Base-by-base conservation (phyloP, 805 yeast genomes). In the Metschnikowia santaceciliae region DNA sequence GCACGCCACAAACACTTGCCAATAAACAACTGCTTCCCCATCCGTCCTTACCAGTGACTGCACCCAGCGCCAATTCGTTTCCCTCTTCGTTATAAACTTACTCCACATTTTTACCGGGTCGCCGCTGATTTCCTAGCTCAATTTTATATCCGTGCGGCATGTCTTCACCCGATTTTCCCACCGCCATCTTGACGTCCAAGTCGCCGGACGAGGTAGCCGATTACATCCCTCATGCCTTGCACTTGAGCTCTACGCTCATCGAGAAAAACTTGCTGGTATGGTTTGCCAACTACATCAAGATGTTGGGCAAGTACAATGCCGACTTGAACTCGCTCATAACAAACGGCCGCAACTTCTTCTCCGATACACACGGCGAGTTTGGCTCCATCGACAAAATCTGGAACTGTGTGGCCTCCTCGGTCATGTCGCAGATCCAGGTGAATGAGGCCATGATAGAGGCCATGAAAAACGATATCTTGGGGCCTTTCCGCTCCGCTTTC, bases 381-480 rank as follows among this genome's bases (percentile, higher is more conserved):
- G 64, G 81, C 61, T 49, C 69, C 65, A 55, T 76, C 65, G 59
- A 67, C 54, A 55, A 76, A 71, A 57, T 69, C 73, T 65, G 78
- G 79, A 63, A 75, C 74, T 65, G 78, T 66, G 56, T 78, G 68
- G 55, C 73, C 70, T 51, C 80, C 73, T 60, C 80, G 75, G 32
- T 76, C 71, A 60, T 87, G 80, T 58, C 72, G 68, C 64, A 75
- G 69, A 53, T 63, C 47, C 76, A 72, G 53, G 72, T 81, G 35
- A 80, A 78, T 57, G 80, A 81, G 40, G 69, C 75, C 45, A 69
- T 80, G 50, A 69, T 72, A 56, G 67, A 70, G 40, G 67, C 63
- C 36, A 69, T 84, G 64, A 80, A 79, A 39, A 64, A 71, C 46
- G 88, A 84, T 53, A 75, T 83, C 40, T 68, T 83, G 54, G 72